Conservation (phyloP, 805 yeast species). For the Debaryomyces castellii region DNA sequence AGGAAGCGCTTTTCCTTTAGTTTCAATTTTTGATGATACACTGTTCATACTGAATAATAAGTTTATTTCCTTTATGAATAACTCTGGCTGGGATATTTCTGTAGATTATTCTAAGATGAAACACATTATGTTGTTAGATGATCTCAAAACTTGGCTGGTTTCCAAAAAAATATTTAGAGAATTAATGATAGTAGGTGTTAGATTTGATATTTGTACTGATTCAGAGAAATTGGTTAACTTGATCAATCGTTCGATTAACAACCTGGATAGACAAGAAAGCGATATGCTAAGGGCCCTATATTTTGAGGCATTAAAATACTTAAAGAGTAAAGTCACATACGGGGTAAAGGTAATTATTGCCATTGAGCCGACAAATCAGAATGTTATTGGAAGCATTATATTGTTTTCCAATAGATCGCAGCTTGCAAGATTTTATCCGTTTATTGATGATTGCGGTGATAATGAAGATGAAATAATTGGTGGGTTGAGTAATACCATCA, state of each 20-base stretch:
- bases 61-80: conserved; percentile 32
- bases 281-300: conserved; percentile 31
- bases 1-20: conserved; percentile 50
- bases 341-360: conserved; percentile 52
- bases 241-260: conserved; percentile 23
- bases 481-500: conserved; percentile 52
- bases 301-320: conserved; percentile 32
- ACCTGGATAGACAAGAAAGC: conserved; percentile 3
- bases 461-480: conserved; percentile 33
- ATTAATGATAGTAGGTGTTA: conserved; percentile 55
- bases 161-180: conserved; percentile 54
- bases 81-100: conserved; percentile 42
- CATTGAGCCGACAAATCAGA: conserved; percentile 50
- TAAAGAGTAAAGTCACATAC: conserved; percentile 22
- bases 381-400: conserved; percentile 52
- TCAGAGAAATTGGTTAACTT: conserved; percentile 41
- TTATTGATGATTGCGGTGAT: conserved; percentile 41
- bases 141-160: conserved; percentile 49
- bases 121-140: conserved; percentile 41
- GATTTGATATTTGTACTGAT: conserved; percentile 54
- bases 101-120: conserved; percentile 16
- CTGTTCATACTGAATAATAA: conserved; percentile 17
- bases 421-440: conserved; percentile 50
- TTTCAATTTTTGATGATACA: conserved; percentile 19
- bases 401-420: conserved; percentile 47